phyloP scores from a whole-genome alignment of 2,329 filamentous ascomycete species.

The Gliomastix tumulicola region DNA sequence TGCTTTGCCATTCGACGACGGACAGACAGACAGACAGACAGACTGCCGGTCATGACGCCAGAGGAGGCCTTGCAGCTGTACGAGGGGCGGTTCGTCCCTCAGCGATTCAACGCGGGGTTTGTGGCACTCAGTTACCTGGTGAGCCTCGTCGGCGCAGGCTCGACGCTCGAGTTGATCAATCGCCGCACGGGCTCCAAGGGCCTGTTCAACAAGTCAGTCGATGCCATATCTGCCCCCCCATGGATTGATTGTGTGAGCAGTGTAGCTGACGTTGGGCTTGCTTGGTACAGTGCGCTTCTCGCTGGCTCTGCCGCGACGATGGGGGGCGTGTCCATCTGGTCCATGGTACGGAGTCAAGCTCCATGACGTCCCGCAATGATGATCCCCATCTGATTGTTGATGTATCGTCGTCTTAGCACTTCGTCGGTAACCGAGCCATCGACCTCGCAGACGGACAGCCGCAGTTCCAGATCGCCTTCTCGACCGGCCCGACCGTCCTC shows the following conservation, averaged over 20 bases:
- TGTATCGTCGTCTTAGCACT: slow-evolving; percentile 71
- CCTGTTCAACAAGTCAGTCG: slow-evolving; percentile 58
- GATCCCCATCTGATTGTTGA: too few species aligned
- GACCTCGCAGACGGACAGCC: slow-evolving; percentile 56
- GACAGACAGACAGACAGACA: too few species aligned
- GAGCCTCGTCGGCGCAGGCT: slow-evolving; percentile 69
- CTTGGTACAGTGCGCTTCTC: slow-evolving; percentile 47
- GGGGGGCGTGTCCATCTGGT: slow-evolving; percentile 70
- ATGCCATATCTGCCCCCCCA: neutral
- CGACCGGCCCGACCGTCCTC: slow-evolving; percentile 60
- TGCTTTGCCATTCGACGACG: too few species aligned
- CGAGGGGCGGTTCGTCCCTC: slow-evolving; percentile 36
- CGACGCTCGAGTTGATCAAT: slow-evolving; percentile 77
- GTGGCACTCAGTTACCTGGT: slow-evolving; percentile 69
- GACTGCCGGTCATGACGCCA: neutral
- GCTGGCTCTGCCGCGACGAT: slow-evolving; percentile 60
- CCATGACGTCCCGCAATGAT: too few species aligned
- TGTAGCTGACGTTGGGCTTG: slow-evolving; percentile 1
- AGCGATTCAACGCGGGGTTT: slow-evolving; percentile 50
- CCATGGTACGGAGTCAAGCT: slow-evolving; percentile 41
- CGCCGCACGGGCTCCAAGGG: slow-evolving; percentile 64
- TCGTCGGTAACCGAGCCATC: slow-evolving; percentile 76
- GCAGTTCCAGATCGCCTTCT: slow-evolving; percentile 68
- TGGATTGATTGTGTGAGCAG: too few species aligned
- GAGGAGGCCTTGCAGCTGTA: slow-evolving; percentile 29